Percentiles rank a stretch among this genome's conserved stretches.
phyloP scores from a whole-genome alignment of 2,329 filamentous ascomycete species.

The Cercospora sp. region DNA sequence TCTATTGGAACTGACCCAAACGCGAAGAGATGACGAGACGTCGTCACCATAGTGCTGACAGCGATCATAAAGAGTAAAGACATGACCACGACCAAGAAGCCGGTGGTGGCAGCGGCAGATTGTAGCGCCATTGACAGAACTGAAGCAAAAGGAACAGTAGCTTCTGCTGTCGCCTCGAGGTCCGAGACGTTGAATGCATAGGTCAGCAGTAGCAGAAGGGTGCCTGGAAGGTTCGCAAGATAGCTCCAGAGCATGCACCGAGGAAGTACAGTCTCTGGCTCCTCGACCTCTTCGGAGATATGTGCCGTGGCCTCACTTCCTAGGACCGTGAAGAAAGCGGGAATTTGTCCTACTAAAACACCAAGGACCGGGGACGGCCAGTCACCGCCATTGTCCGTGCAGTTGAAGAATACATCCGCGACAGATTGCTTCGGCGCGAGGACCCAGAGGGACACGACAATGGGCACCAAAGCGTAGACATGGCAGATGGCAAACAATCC shows the following conservation, averaged over 20 bases:
- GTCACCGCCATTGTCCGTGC: slow-evolving; percentile 41
- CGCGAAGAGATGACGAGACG: slow-evolving; percentile 42
- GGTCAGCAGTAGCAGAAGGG: slow-evolving; percentile 35
- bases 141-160: slow-evolving; percentile 36
- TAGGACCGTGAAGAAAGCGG: slow-evolving; percentile 32
- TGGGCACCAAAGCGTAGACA: slow-evolving; percentile 37
- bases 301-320: slow-evolving; percentile 44
- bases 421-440: slow-evolving; percentile 26
- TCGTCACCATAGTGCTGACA: slow-evolving; percentile 42
- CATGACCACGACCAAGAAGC: slow-evolving; percentile 38
- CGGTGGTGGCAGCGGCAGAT: slow-evolving; percentile 32
- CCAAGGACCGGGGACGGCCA: slow-evolving; percentile 43
- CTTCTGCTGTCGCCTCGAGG: slow-evolving; percentile 33
- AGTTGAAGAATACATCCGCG: slow-evolving; percentile 36
- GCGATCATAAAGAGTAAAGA: slow-evolving; percentile 42
- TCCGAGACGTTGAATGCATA: slow-evolving; percentile 41
- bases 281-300: slow-evolving; percentile 48
- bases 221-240: slow-evolving; percentile 37
- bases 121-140: slow-evolving; percentile 40
- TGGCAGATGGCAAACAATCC: slow-evolving; percentile 37
- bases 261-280: slow-evolving; percentile 45
- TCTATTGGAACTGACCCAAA: slow-evolving; percentile 40
- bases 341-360: slow-evolving; percentile 44
- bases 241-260: slow-evolving; percentile 46
- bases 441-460: slow-evolving; percentile 35